phyloP scores from a whole-genome alignment of 768 basidiomycete species.

The Solioccasus polychromus region DNA sequence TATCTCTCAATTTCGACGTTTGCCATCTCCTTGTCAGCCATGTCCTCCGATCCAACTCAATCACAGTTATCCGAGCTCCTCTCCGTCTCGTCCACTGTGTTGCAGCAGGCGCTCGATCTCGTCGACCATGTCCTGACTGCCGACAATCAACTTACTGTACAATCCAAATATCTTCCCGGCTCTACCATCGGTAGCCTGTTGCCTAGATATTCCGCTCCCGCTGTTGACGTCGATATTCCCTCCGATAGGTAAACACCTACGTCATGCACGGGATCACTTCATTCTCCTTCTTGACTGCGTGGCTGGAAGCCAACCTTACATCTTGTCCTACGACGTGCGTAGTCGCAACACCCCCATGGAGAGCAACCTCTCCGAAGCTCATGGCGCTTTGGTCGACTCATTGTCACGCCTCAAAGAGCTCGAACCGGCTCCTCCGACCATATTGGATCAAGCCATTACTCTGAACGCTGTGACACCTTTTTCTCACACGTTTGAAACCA shows the following conservation, averaged over 20 bases:
- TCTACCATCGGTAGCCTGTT: conserved; percentile 71
- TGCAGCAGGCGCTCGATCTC: conserved; percentile 72
- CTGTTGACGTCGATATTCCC: conserved; percentile 1
- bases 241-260: conserved; percentile 72
- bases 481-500: conserved; percentile 71
- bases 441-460: conserved; percentile 58
- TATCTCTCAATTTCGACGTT: conserved; percentile 1
- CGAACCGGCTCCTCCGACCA: conserved; percentile 38
- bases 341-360: conserved; percentile 85
- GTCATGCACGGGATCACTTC: conserved; percentile 85
- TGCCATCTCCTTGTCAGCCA: conserved; percentile 14
- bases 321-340: conserved; percentile 74
- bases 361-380: conserved; percentile 56
- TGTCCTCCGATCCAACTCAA: conserved; percentile 12
- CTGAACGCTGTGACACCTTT: conserved; percentile 81
- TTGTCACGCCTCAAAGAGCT: conserved; percentile 55
- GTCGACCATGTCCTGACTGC: conserved; percentile 61
- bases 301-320: conserved; percentile 42
- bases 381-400: conserved; percentile 50
- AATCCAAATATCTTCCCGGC: conserved; percentile 78
- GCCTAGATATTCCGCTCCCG: neutral
- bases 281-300: conserved; percentile 59
- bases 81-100: conserved; percentile 61
- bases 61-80: conserved; percentile 52
- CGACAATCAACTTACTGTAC: conserved; percentile 65